Evolutionary conservation across 2,329 filamentous ascomycete species (phyloP), one percentile per base, ranked within the genome.

Genomic region (Ophiobolus disseminans): DNA sequence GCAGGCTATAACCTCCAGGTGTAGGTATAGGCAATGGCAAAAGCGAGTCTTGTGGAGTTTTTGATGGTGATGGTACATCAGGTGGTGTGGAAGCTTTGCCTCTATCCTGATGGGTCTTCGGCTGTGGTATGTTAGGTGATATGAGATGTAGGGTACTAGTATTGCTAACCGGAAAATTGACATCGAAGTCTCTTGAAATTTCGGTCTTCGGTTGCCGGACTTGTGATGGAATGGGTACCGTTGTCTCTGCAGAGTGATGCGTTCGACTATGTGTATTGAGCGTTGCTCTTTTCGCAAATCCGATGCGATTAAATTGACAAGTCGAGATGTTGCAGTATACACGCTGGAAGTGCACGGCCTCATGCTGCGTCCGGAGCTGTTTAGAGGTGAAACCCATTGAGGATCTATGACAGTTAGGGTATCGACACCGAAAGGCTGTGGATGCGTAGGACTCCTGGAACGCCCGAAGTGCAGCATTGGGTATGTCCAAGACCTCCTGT

Each of bases 361-460:
- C 45, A 32, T 48, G 45, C 16, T 48, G 31, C 5, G 11, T 13
- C 17, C 48, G 19, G 14, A 54, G 47, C 28, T 46, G 11, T 25
- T 30, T 8, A 25, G 41, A 36, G 6, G 47, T 23, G 36, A 54
- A 54, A 9, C 50, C 46, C 4, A 32, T 9, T 13, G 42, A 40
- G 1, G 22, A 25, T n/a, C 19, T 45, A 13, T 20, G 4, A n/a
- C 50, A 54, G 34, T 37, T 20, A 32, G 47, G 50, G 32, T 32
- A 54, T n/a, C 50, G 50, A 25, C 50, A 54, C n/a, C 43, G 42
- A 20, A 54, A 54, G 19, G 46, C 50, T 2, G 47, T 40, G 8
- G 42, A 50, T 17, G 50, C 47, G 32, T 54, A 54, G 1, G 42
- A 50, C 16, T 23, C 22, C 41, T 54, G 45, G 26, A 54, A 54